Evolutionary conservation across 2,329 filamentous ascomycete genomes (phyloP).

Genomic region (Pseudocercospora ulei): DNA sequence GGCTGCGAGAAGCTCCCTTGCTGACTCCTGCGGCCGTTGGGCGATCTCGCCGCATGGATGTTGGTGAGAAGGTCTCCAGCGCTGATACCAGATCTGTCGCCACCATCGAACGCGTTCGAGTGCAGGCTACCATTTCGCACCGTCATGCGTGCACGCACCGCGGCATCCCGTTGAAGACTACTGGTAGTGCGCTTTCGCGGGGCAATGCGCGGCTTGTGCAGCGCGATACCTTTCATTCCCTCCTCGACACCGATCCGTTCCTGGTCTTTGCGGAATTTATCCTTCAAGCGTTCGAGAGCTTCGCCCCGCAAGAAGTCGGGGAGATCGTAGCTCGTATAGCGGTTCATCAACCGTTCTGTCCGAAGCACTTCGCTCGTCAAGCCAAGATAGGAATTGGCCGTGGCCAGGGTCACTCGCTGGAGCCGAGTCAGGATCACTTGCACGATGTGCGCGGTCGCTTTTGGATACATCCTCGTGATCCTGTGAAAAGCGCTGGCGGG

Average conservation of each 20-base stretch:
- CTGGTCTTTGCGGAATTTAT: constrained; percentile 71
- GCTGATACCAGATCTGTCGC: constrained; percentile 38
- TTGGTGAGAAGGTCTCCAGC: constrained; percentile 67
- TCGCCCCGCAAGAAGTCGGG: constrained; percentile 82
- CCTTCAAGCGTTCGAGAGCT: constrained; percentile 73
- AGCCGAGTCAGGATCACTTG: constrained; percentile 93
- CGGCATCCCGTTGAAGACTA: constrained; percentile 67
- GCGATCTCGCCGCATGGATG: constrained; percentile 57
- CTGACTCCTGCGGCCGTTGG: constrained; percentile 41
- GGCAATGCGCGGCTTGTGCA: constrained; percentile 67
- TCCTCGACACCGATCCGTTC: constrained; percentile 75
- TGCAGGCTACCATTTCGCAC: constrained; percentile 22
- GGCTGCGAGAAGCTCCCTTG: constrained; percentile 43
- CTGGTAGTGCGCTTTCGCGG: constrained; percentile 59
- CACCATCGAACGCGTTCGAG: constrained; percentile 20
- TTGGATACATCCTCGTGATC: constrained; percentile 85
- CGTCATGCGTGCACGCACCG: constrained; percentile 52
- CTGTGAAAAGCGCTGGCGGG: constrained; percentile 91
- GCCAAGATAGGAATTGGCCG: constrained; percentile 88
- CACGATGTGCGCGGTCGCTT: constrained; percentile 92
- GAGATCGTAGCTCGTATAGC: constrained; percentile 80
- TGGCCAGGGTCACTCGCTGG: constrained; percentile 86
- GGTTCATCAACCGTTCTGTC: constrained; percentile 88
- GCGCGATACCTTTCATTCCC: constrained; percentile 79
- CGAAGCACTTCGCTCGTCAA: constrained; percentile 83